Base-by-base conservation (phyloP, 352 stramenopile genomes). In the Bremia lactucae region DNA sequence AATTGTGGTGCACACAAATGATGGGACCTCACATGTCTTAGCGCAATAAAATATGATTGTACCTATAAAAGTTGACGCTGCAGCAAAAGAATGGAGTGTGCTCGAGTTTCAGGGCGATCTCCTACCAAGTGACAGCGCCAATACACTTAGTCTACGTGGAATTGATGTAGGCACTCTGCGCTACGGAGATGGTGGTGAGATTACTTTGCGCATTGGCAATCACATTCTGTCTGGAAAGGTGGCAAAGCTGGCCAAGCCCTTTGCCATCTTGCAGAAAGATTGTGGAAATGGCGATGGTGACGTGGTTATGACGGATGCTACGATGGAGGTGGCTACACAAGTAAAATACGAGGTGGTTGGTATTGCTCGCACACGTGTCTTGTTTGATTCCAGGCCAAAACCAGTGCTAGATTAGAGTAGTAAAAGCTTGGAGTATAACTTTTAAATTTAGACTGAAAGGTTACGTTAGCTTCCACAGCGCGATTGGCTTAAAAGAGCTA, bases 51-150 rank as follows among this genome's bases (percentile, higher is more conserved):
- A 4, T 8, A 90, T 90, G 78, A 50, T 87, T 16, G 48, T 90
- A 41, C 68, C 75, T 0, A 55, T 90, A n/a, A 51, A 59, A 11
- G 72, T 85, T 26, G 65, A 88, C 31, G 68, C 54, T 31, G 73
- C 72, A 19, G 40, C 45, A 11, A 77, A 70, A 21, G 79, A 88
- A 59, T 93, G 81, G 81, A 87, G 69, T 50, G 45, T 93, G 31
- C 55, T 93, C 20, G 81, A 93, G 62, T 71, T 93, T 21, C 81
- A 93, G 42, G 81, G 80, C 14, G 62, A 89, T 24, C 36, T 93
- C 2, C 52, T 93, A 10, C 62, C 65, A 8, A 36, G 33, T 18
- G 29, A 43, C 26, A 51, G 37, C 1, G 22, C 28, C 4, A 35
- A 59, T 10, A 61, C 49, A 3, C 37, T 42, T 2, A 55, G 68